Percentiles rank a stretch among this genome's conserved stretches.
These are phyloP conservation scores for Geranomyces variabilis DNA, from an alignment of 192 early-diverging fungal genomes.

Conservation along the genomic window DNA sequence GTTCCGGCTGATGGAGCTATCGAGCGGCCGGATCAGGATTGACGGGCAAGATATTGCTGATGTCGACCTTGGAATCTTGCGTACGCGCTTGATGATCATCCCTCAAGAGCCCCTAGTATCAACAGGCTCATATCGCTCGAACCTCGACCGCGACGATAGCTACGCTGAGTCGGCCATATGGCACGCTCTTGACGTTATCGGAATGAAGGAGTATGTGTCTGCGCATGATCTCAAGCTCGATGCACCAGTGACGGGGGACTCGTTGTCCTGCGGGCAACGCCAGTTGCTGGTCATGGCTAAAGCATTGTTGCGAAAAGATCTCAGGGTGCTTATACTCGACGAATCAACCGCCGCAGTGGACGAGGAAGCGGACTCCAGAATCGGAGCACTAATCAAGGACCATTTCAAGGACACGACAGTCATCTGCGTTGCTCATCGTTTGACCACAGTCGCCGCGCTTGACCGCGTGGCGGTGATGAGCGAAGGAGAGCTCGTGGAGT, in stretches of 20 bases:
- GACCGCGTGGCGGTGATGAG: constrained; percentile 56
- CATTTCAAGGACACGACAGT: constrained; percentile 46
- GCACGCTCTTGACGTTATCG: constrained; percentile 61
- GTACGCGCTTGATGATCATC: constrained; percentile 43
- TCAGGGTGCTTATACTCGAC: constrained; percentile 40
- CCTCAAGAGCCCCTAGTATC: constrained; percentile 53
- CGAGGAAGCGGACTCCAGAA: constrained; percentile 71
- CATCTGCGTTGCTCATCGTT: constrained; percentile 28
- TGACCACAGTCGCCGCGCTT: constrained; percentile 47
- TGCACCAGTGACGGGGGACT: constrained; percentile 67
- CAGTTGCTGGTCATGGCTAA: constrained; percentile 58
- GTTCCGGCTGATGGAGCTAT: constrained; percentile 49
- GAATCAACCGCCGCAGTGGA: constrained; percentile 63
- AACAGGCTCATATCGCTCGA: constrained; percentile 67
- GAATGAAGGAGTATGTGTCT: constrained; percentile 41
- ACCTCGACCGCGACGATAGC: constrained; percentile 66
- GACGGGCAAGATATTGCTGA: constrained; percentile 42
- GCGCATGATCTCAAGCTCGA: constrained; percentile 59
- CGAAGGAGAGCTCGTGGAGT: constrained; percentile 53
- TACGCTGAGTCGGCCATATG: constrained; percentile 70
- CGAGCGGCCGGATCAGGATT: constrained; percentile 35
- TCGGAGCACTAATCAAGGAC: constrained; percentile 52
- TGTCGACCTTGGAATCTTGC: constrained; percentile 42
- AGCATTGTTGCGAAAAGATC: constrained; percentile 52
- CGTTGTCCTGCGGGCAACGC: constrained; percentile 79